Conservation (phyloP, 148 eudicot genomes). For the Rhododendron ferrugineum region DNA sequence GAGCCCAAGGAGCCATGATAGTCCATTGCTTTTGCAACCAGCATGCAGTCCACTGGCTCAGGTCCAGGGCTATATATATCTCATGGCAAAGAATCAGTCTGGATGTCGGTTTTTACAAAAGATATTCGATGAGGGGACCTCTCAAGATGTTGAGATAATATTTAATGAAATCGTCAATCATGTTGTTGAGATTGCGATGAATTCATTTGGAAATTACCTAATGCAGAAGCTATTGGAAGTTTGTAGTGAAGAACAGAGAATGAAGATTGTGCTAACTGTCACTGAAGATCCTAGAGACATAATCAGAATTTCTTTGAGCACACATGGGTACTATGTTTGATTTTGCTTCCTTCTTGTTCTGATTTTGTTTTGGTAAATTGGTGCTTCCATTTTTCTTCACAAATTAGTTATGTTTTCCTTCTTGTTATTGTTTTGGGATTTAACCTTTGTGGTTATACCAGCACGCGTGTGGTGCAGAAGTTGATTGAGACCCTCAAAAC, state of each 20-base stretch:
- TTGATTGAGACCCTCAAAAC: conserved; percentile 60
- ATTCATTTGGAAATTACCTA: conserved; percentile 72
- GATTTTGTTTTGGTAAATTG: background rate
- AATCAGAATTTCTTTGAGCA: conserved; percentile 43
- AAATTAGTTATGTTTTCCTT: background rate
- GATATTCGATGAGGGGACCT: conserved; percentile 50
- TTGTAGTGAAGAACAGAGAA: conserved; percentile 58
- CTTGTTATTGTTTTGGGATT: conserved; percentile 10
- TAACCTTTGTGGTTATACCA: conserved; percentile 19
- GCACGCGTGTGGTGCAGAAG: conserved; percentile 78
- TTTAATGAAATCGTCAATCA: conserved; percentile 51
- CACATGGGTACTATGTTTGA: conserved; percentile 47
- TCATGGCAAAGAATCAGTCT: conserved; percentile 59
- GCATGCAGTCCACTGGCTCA: conserved; percentile 28
- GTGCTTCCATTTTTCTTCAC: background rate
- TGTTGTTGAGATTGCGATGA: conserved; percentile 57
- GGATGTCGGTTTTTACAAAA: conserved; percentile 70
- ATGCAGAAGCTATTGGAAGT: conserved; percentile 63
- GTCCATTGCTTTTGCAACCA: conserved; percentile 20
- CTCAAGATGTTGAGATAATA: conserved; percentile 45
- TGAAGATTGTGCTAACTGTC: conserved; percentile 41
- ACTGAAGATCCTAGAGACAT: conserved; percentile 50
- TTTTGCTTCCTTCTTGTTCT: background rate
- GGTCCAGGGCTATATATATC: conserved; percentile 33
- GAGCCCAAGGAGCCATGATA: conserved; percentile 11